Evolutionary conservation across 495 filamentous ascomycete species (phyloP), one percentile per base, ranked within the genome.

Genomic region (Lineolata rhizophorae): DNA sequence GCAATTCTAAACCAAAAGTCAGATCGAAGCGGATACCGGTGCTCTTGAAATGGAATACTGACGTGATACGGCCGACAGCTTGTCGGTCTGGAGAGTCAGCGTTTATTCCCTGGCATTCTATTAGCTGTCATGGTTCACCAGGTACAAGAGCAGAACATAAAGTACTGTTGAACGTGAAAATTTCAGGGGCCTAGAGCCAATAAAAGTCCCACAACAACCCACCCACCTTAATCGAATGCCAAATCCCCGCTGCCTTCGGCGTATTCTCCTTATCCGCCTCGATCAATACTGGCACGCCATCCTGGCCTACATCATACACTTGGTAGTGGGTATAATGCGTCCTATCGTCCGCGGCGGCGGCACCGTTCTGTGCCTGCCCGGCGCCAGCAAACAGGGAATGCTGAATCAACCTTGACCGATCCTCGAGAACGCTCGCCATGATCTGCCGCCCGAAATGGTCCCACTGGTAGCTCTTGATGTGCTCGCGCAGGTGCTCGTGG

Each of bases 1-100:
- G 65, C 39, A 29, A 65, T 58, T 0, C 22, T 25, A 12, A n/a
- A n/a, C 22, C 12, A 12, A 8, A 12, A 8, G 22, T 25, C 8
- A 25, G 22, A 25, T 12, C 22, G 12, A 25, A 25, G 8, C 12
- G 22, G 22, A 12, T 12, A 25, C 8, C 8, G 22, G 22, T 25
- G 22, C 8, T 25, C 8, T 12, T 25, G 22, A 25, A 8, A 25
- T 25, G n/a, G n/a, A n/a, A n/a, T n/a, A n/a, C n/a, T n/a, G n/a
- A 25, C 22, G 57, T 64, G 34, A 68, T 67, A 18, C 62, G 52
- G 8, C 64, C 64, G 4, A 64, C 59, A 9, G 58, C 52, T 5
- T 34, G 20, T 16, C 39, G 41, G 47, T 56, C 12, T 25, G 40
- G 31, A 14, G 30, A 32, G 1, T 30, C 22, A 12, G 24, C 27